These are phyloP conservation scores for Lichtheimia hyalospora DNA, from an alignment of 371 early-diverging fungal genomes.

Conservation along the genomic window DNA sequence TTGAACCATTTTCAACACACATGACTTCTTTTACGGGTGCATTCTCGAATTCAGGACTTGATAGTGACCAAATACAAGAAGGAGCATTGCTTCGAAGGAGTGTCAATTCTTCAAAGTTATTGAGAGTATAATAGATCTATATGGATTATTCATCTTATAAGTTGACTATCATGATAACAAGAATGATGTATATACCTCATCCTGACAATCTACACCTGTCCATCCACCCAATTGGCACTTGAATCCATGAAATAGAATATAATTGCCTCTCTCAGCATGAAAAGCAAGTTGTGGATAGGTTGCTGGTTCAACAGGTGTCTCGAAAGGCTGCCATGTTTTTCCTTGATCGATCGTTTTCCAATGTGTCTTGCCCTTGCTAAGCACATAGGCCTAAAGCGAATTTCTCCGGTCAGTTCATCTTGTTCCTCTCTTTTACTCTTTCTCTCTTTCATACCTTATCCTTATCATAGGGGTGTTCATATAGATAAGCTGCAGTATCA, in stretches of 20 bases:
- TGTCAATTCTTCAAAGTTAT: slow-evolving; percentile 59
- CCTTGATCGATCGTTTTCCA: slow-evolving; percentile 71
- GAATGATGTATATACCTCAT: slow-evolving; percentile 46
- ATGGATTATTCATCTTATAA: no score
- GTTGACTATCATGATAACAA: not conserved
- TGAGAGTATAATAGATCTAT: slow-evolving; percentile 67
- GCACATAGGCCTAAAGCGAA: slow-evolving; percentile 59
- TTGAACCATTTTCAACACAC: slow-evolving; percentile 54
- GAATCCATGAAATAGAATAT: slow-evolving; percentile 57
- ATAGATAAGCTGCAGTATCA: slow-evolving; percentile 36
- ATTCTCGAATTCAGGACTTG: slow-evolving; percentile 50
- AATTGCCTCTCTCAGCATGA: slow-evolving; percentile 62
- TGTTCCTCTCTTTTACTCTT: not conserved
- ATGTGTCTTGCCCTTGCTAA: slow-evolving; percentile 58
- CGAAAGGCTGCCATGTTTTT: slow-evolving; percentile 63
- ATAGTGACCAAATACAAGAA: slow-evolving; percentile 71
- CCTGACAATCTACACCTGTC: slow-evolving; percentile 43
- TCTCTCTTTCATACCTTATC: slow-evolving; percentile 42
- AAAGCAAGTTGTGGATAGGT: slow-evolving; percentile 52
- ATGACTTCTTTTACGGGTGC: slow-evolving; percentile 61
- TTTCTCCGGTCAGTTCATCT: no score
- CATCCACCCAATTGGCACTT: slow-evolving; percentile 53
- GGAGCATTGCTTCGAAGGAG: slow-evolving; percentile 53
- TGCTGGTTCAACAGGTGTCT: slow-evolving; percentile 49
- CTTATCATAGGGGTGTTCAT: slow-evolving; percentile 61